phyloP scores from a whole-genome alignment of 345 rosid genomes.

The Brassica nigra region DNA sequence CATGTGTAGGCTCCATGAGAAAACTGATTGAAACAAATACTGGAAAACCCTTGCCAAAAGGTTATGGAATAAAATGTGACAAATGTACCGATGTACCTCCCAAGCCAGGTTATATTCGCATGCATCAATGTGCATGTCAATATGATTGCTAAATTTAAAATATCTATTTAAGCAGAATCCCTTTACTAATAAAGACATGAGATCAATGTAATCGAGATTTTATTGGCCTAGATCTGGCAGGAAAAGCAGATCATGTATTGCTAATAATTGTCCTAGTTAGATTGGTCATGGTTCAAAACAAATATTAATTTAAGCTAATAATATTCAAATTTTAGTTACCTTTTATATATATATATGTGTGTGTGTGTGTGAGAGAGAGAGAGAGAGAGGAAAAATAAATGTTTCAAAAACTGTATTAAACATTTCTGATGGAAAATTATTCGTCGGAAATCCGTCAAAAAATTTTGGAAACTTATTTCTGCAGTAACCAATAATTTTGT shows the following conservation, averaged over 20 bases:
- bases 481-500: no score
- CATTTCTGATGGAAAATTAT: no score
- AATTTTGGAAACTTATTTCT: no score
- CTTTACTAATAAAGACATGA: neutral
- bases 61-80: neutral
- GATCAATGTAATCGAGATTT: neutral
- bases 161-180: neutral
- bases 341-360: neutral
- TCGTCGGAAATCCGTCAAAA: no score
- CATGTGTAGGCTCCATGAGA: neutral
- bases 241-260: neutral
- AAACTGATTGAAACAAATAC: neutral
- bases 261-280: neutral
- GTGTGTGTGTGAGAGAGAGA: neutral
- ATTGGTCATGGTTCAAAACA: neutral
- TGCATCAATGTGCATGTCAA: neutral
- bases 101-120: neutral
- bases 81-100: neutral
- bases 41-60: neutral
- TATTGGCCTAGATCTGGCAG: neutral
- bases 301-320: neutral
- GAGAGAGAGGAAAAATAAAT: no score
- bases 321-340: neutral
- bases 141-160: neutral
- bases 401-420: no score